Evolutionary conservation across 2,329 filamentous ascomycete species (phyloP), one percentile per base, ranked within the genome.

Genomic region (Phaeosphaeriaceae sp.): DNA sequence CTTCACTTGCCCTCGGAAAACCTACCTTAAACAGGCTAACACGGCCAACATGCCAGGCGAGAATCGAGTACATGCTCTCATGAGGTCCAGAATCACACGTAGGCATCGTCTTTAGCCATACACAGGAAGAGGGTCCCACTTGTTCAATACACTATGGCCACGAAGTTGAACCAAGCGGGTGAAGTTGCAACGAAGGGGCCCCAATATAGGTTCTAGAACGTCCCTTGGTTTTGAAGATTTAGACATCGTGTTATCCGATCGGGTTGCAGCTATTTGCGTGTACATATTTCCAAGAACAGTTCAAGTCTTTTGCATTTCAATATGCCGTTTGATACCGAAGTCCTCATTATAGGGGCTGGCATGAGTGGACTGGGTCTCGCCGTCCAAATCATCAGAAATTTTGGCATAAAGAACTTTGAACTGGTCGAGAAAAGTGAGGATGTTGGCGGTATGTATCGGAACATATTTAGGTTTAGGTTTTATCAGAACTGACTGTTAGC

Each of bases 341-440:
- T 80, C 46, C 69, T 80, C 21, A 78, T 81, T 36, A 78, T 80
- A 32, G 79, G 78, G n/a, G 78, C 76, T n/a, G 78, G 78, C 52
- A 74, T 76, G 67, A 76, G 73, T 26, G 78, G 78, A 26, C 54
- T 79, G 13, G 76, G 74, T n/a, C 67, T 79, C 43, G 77, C 77
- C 11, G 69, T 79, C 16, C 76, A 78, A 48, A 71, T 79, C 6
- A 67, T 75, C 30, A 68, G 77, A 26, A 62, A 74, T 38, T 74
- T 72, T 46, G 68, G 71, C 3, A 61, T 71, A 9, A 58, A 58
- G 1, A 72, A 70, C 36, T 79, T 76, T 51, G 71, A 77, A 45
- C 69, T 79, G n/a, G 58, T 77, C 41, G 77, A 79, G 58, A 77
- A 78, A 54, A 66, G 67, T 4, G 56, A 69, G 5, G 68, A 76